These are phyloP conservation scores for Karstenula rhodostoma DNA, from an alignment of 2,329 filamentous ascomycete species.

Conservation along the genomic window DNA sequence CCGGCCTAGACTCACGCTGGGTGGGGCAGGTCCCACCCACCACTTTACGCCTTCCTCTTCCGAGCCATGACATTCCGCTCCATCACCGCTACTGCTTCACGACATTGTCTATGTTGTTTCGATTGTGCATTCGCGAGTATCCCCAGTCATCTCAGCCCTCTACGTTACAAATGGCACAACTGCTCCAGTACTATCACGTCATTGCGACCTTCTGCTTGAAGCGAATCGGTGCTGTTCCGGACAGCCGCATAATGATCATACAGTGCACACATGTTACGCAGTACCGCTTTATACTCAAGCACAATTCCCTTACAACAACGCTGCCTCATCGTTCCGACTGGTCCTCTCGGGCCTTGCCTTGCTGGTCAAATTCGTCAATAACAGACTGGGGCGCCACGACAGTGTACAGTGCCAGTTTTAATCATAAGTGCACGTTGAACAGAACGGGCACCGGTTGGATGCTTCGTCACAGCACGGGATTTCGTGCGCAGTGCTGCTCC, in stretches of 20 bases:
- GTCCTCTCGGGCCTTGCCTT: too few species aligned
- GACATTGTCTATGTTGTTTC: neutral
- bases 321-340: too few species aligned
- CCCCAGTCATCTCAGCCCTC: neutral
- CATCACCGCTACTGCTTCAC: neutral
- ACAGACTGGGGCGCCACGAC: too few species aligned
- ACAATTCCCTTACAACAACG: neutral
- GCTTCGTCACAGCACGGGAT: too few species aligned
- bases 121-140: neutral
- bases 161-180: neutral
- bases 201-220: neutral
- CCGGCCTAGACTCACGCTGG: neutral
- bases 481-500: too few species aligned
- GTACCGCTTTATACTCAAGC: too few species aligned
- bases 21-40: neutral
- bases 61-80: neutral
- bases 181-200: neutral
- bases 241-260: constrained; percentile 1
- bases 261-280: neutral
- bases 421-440: too few species aligned
- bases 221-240: constrained; percentile 6
- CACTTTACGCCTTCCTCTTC: neutral
- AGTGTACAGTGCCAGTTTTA: too few species aligned
- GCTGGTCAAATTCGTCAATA: too few species aligned
- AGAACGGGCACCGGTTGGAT: too few species aligned